phyloP scores from a whole-genome alignment of 306 rosid species.

The Castanopsis chinensis region DNA sequence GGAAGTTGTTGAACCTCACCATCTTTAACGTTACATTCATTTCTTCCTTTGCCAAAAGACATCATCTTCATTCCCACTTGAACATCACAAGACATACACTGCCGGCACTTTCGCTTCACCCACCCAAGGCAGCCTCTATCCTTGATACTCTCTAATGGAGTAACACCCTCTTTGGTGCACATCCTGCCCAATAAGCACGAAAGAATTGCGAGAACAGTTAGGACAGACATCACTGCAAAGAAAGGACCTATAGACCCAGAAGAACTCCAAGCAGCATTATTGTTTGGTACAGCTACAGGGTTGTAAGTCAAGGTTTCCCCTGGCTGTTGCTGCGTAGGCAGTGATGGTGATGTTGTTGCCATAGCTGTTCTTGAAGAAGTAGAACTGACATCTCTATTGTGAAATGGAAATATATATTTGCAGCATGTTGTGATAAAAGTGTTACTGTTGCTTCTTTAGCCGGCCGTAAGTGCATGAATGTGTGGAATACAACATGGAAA shows the following conservation, averaged over 20 bases:
- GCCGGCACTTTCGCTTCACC: conserved; percentile 38
- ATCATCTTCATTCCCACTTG: conserved; percentile 37
- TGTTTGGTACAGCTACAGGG: conserved; percentile 19
- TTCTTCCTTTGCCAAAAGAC: conserved; percentile 22
- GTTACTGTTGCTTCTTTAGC: conserved; percentile 20
- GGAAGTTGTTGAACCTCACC: conserved; percentile 25
- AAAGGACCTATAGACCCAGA: conserved; percentile 73
- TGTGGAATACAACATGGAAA: conserved; percentile 60
- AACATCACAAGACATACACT: conserved; percentile 16
- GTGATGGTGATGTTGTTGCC: conserved; percentile 33
- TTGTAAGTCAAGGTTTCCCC: conserved; percentile 16
- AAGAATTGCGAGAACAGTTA: conserved; percentile 42
- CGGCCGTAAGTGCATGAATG: conserved; percentile 9
- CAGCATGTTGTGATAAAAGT: not conserved
- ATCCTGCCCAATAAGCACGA: conserved; percentile 56
- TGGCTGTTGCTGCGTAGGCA: conserved; percentile 35
- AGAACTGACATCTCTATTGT: not conserved
- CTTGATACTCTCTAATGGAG: conserved; percentile 42
- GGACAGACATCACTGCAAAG: conserved; percentile 61
- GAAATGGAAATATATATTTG: not conserved
- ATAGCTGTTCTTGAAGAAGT: conserved; percentile 7
- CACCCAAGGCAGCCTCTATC: conserved; percentile 40
- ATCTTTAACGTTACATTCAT: conserved; percentile 22
- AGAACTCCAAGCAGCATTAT: conserved; percentile 37
- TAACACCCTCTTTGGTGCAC: conserved; percentile 30